Conservation (phyloP, 108 stramenopile genomes). For the Mediolabrus comicus region DNA sequence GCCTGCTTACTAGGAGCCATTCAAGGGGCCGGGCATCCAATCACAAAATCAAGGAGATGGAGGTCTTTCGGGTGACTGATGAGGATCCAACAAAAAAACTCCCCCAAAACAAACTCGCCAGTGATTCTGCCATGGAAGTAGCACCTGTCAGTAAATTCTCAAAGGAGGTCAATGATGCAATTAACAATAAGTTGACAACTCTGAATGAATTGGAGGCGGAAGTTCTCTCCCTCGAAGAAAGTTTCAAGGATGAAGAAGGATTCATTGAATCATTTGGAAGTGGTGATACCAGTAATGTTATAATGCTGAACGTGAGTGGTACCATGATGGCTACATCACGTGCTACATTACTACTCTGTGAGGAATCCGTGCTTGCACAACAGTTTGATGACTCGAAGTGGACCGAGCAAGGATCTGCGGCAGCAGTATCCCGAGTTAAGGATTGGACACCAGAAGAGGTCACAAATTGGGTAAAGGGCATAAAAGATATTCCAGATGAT, state of each 20-base stretch:
- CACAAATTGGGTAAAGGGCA: slow-evolving; percentile 5
- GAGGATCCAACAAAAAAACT: background rate
- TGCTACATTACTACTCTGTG: background rate
- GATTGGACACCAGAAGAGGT: slow-evolving; percentile 21
- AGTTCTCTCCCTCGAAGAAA: slow-evolving; percentile 9
- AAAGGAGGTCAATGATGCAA: slow-evolving; percentile 7
- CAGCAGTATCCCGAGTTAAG: background rate
- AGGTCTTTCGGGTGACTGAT: background rate
- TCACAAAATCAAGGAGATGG: slow-evolving; percentile 1
- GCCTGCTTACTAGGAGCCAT: background rate
- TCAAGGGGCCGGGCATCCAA: background rate
- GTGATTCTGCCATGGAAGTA: background rate
- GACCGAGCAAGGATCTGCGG: background rate
- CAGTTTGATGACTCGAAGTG: slow-evolving; percentile 6
- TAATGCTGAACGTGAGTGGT: slow-evolving; percentile 16
- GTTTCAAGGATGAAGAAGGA: slow-evolving; percentile 15
- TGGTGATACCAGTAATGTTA: slow-evolving; percentile 3
- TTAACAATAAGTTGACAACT: slow-evolving; percentile 6
- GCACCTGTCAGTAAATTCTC: background rate
- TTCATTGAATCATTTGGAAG: slow-evolving; percentile 8
- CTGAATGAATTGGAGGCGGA: slow-evolving; percentile 7
- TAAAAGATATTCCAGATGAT: slow-evolving; percentile 4
- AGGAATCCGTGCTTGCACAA: slow-evolving; percentile 12
- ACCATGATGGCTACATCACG: background rate
- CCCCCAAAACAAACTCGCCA: background rate